Base-by-base conservation (phyloP, 1,284 basidiomycete species). In the Bondarzewia mesenterica region DNA sequence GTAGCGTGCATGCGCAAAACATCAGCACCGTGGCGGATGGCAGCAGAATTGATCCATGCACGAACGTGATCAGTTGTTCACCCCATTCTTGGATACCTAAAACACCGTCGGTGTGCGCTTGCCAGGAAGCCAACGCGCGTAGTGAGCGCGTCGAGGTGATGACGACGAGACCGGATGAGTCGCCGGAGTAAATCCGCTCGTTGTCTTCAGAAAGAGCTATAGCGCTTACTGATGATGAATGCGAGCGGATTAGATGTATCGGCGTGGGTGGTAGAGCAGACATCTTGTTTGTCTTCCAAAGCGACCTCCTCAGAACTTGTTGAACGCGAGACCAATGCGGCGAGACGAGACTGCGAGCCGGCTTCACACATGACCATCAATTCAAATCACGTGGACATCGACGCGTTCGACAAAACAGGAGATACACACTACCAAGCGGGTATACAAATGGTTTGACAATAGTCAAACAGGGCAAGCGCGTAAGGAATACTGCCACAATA, bases 111-210 rank as follows among this genome's bases (percentile, higher is more conserved):
- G 73, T 69, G 63, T 96, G 93, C 0, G 91, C 84, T 44, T 72
- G 70, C 92, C 92, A 96, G 10, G 72, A 68, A 2, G 80, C 72
- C 14, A 88, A 67, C 0, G 88, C 70, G 16, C 93, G 77, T 18
- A 93, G 69, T 1, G 80, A 78, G 21, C 75, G 68, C 2, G 91
- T 82, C 27, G 86, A 87, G 0, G 85, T 87, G 45, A 89, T 67
- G 7, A 82, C 73, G 23, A 92, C 79, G 8, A 66, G 70, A 4
- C 92, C 92, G 14, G 80, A 74, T 10, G 75, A 70, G 58, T 95
- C 92, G 4, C 85, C 93, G 2, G 90, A 85, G 62, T 89, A 90
- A 4, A 95, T 69, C 14, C 85, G 69, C 53, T 84, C 78, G 60
- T 91, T 89, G 60, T 85, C 78, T 5, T 68, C 56, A 1, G 87